phyloP scores from a whole-genome alignment of 1,139 yeast genomes.

The Pichia sp. region DNA sequence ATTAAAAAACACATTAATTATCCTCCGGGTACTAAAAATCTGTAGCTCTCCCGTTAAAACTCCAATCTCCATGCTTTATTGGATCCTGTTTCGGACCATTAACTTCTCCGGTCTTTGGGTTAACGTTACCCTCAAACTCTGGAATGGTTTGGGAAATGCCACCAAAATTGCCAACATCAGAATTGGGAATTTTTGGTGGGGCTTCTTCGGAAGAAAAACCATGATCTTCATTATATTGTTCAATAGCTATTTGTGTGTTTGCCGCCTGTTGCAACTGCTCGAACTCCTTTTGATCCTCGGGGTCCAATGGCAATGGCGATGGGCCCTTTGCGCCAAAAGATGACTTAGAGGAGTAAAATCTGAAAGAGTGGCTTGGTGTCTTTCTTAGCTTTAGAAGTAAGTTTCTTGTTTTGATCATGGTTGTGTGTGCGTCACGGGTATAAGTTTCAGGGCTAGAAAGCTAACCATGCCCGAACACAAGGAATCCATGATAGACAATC shows the following conservation, averaged over 20 bases:
- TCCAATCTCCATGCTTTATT: slow-evolving; percentile 85
- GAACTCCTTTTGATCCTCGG: slow-evolving; percentile 89
- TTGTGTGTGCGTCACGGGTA: background rate
- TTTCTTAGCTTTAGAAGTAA: background rate
- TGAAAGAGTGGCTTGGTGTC: background rate
- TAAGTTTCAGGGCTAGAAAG: no score
- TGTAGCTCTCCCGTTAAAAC: slow-evolving; percentile 92
- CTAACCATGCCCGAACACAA: no score
- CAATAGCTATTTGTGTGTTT: slow-evolving; percentile 73
- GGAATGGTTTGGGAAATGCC: slow-evolving; percentile 75
- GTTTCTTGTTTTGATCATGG: background rate
- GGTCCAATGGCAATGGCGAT: slow-evolving; percentile 79
- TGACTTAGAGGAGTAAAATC: slow-evolving; percentile 12
- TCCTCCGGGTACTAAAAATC: slow-evolving; percentile 55
- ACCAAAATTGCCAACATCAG: slow-evolving; percentile 60
- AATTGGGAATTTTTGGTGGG: slow-evolving; percentile 36
- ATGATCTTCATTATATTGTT: slow-evolving; percentile 59
- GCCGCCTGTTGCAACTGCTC: slow-evolving; percentile 81
- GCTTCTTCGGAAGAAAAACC: slow-evolving; percentile 35
- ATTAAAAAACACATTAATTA: slow-evolving; percentile 4
- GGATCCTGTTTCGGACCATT: slow-evolving; percentile 99
- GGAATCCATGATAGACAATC: background rate
- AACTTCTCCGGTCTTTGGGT: slow-evolving; percentile 90
- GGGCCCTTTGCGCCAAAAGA: slow-evolving; percentile 39
- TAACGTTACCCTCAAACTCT: slow-evolving; percentile 91